A percentile compares a stretch with the other conserved stretches of the same genome.
These are phyloP conservation scores for Talaromyces marneffei DNA, from an alignment of 2,329 filamentous ascomycete genomes.

Conservation along the genomic window DNA sequence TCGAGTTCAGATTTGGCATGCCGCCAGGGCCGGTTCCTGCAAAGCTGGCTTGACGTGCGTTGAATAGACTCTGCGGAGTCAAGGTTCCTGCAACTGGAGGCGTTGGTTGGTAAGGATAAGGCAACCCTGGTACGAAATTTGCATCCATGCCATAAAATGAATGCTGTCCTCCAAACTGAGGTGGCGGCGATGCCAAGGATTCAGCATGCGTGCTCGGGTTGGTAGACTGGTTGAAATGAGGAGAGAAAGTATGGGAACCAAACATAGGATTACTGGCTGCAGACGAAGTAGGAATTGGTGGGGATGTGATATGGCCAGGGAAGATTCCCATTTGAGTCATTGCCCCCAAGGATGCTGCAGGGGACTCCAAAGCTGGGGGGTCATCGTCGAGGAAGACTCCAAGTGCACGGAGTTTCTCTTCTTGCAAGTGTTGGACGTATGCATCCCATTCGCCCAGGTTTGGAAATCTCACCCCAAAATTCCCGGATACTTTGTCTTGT, in stretches of 20 bases:
- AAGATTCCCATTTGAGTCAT: constrained; percentile 59
- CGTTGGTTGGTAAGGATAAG: constrained; percentile 60
- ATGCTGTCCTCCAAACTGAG: constrained; percentile 55
- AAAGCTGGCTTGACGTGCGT: constrained; percentile 32
- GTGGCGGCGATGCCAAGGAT: constrained; percentile 66
- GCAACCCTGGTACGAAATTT: constrained; percentile 61
- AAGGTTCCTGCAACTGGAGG: constrained; percentile 43
- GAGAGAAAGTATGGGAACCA: constrained; percentile 58
- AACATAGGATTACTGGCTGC: constrained; percentile 63
- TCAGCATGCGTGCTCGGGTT: constrained; percentile 58
- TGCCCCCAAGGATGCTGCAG: constrained; percentile 56
- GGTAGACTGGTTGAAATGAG: constrained; percentile 54
- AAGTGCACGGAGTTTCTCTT: constrained; percentile 86
- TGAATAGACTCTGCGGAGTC: constrained; percentile 41
- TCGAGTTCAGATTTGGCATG: constrained; percentile 37
- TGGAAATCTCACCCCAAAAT: constrained; percentile 38
- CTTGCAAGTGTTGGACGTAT: constrained; percentile 76
- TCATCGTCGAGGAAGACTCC: constrained; percentile 77
- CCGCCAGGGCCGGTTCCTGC: constrained; percentile 57
- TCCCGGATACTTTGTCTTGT: constrained; percentile 29
- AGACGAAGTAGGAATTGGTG: constrained; percentile 73
- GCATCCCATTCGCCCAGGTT: constrained; percentile 59
- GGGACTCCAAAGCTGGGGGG: constrained; percentile 62
- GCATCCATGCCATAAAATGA: constrained; percentile 55
- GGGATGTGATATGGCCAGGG: constrained; percentile 72